Conservation (phyloP, 208 protist species). For the Leishmania arabica region DNA sequence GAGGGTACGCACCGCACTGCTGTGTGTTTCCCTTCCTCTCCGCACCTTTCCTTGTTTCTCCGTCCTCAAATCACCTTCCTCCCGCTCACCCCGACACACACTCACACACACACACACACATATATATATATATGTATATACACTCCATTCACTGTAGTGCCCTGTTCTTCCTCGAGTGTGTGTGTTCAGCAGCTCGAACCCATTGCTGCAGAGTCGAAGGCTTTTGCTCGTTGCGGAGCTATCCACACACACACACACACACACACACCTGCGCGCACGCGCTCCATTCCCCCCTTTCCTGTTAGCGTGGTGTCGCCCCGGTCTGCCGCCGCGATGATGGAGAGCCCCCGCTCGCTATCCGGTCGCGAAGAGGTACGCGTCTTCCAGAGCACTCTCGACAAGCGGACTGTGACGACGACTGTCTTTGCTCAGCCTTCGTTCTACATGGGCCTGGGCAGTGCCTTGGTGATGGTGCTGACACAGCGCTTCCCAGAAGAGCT, state of each 20-base stretch:
- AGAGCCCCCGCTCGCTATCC: constrained; percentile 5
- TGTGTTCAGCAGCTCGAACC: neutral
- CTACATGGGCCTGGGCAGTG: constrained; percentile 79
- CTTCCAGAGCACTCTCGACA: constrained; percentile 80
- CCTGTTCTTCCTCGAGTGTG: neutral
- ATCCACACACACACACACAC: neutral
- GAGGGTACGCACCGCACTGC: neutral
- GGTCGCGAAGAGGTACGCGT: constrained; percentile 68
- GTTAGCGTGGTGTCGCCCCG: no score
- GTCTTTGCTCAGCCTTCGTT: constrained; percentile 82
- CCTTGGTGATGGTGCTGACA: constrained; percentile 74
- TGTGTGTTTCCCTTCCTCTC: neutral
- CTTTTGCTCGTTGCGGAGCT: neutral
- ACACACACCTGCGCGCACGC: neutral
- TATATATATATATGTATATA: neutral
- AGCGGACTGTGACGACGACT: constrained; percentile 64
- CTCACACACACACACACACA: neutral
- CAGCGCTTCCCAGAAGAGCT: constrained; percentile 87
- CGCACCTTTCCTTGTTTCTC: no score
- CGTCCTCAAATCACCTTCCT: neutral
- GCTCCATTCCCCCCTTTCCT: constrained; percentile 8
- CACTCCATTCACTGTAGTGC: neutral
- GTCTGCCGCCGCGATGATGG: neutral
- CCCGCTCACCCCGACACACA: no score
- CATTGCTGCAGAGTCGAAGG: neutral